phyloP scores from a whole-genome alignment of 331 rosid species.

The Saraca asoca region DNA sequence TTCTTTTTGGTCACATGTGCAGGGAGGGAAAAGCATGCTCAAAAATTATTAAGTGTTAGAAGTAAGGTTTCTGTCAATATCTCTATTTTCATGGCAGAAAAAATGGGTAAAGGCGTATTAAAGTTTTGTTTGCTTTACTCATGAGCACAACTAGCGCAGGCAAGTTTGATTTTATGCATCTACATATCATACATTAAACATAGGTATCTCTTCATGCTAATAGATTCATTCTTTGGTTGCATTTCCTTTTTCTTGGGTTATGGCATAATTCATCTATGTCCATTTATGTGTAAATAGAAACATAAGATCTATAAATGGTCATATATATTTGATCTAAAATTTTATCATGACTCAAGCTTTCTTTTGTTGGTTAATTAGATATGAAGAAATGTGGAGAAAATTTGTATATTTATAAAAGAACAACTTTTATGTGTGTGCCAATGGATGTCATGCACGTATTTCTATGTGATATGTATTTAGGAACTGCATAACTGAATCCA shows the following conservation, averaged over 20 bases:
- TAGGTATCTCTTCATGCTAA: not conserved
- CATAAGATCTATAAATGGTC: too few species aligned
- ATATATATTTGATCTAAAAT: too few species aligned
- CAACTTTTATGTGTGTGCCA: not conserved
- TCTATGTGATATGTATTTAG: not conserved
- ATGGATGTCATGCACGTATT: constrained; percentile 4
- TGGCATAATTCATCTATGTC: too few species aligned
- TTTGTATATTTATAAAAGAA: not conserved
- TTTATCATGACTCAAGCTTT: too few species aligned
- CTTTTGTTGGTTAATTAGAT: too few species aligned
- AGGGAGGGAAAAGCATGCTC: constrained; percentile 92
- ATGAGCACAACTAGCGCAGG: not conserved
- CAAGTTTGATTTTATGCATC: not conserved
- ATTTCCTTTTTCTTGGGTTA: not conserved
- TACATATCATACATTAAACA: not conserved
- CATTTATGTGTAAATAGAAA: not conserved
- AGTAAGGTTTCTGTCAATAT: constrained; percentile 44
- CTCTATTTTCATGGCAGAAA: constrained; percentile 13
- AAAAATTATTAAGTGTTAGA: constrained; percentile 92
- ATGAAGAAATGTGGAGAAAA: not conserved
- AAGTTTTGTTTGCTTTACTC: not conserved
- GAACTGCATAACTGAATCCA: not conserved
- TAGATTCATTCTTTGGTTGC: too few species aligned
- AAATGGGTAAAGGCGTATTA: not conserved
- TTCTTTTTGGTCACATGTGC: constrained; percentile 34